Evolutionary conservation across 768 basidiomycete genomes (phyloP).

Genomic region (Inosperma sp.): DNA sequence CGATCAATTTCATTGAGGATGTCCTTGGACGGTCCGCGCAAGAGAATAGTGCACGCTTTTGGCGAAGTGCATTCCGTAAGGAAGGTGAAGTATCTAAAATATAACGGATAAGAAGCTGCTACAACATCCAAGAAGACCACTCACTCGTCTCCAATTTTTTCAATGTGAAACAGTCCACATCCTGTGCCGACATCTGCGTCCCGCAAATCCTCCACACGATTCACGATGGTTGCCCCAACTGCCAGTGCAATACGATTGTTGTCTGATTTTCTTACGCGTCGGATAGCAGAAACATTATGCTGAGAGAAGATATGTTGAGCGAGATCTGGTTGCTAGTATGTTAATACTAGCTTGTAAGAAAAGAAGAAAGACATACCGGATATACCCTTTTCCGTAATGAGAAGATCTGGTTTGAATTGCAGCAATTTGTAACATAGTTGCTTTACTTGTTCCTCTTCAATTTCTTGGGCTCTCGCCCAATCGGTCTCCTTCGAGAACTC

Average conservation of each 20-base stretch:
- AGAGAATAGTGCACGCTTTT: conserved; percentile 96
- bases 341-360: not conserved
- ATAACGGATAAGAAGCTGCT: not conserved
- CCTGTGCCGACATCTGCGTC: conserved; percentile 88
- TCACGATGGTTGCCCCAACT: conserved; percentile 94
- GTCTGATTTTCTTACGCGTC: conserved; percentile 97
- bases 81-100: conserved; percentile 88
- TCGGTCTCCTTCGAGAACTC: conserved; percentile 93
- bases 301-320: conserved; percentile 90
- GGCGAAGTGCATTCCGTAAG: conserved; percentile 85
- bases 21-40: conserved; percentile 97
- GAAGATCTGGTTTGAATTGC: conserved; percentile 91
- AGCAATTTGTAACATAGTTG: conserved; percentile 75
- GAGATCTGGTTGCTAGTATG: conserved; percentile 51
- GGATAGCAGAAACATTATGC: conserved; percentile 85
- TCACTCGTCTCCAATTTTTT: conserved; percentile 95
- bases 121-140: conserved; percentile 25
- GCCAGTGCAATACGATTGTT: conserved; percentile 98
- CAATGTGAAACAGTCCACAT: conserved; percentile 95
- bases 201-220: conserved; percentile 90
- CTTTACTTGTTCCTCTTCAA: conserved; percentile 98
- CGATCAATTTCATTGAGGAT: conserved; percentile 98
- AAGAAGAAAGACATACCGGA: conserved; percentile 58
- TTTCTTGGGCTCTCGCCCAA: conserved; percentile 87
- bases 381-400: conserved; percentile 97